Evolutionary conservation across 2,329 filamentous ascomycete genomes (phyloP), one percentile per base, ranked within the genome.

Genomic region (Cadophora malorum): DNA sequence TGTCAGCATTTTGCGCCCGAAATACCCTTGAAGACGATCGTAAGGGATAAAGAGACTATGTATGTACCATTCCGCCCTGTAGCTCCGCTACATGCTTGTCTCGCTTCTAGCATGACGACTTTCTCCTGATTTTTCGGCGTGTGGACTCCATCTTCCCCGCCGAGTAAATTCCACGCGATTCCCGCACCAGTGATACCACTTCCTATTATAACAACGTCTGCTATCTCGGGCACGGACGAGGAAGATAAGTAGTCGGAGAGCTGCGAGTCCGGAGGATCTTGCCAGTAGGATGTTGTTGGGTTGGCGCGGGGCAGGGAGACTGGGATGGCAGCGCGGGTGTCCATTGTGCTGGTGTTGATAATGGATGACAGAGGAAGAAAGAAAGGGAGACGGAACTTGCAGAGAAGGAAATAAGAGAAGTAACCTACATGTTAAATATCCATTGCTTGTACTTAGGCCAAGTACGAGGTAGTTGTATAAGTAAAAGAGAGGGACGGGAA

Each of bases 101-200:
- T 74, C 0, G 78, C 78, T 64, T 80, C 79, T 4, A 80, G 70
- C 74, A 80, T 77, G 1, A 78, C 62, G 23, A 80, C 70, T 8
- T 35, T 56, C 31, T n/a, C 19, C n/a, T 41, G 8, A 9, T 38
- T 41, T 5, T 23, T 6, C 33, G n/a, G 35, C 35, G 35, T 14
- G 9, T 38, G 9, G n/a, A 19, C 5, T 6, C 4, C 23, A 12
- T 67, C 61, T 2, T 49, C 56, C 19, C 61, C 23, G 0, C 71
- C 28, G 7, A 79, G 67, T 6, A 80, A 68, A 47, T 71, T 69
- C 67, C 69, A 72, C 0, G 74, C 74, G 9, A 72, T 58, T 21
- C 60, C 55, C 3, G 72, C 68, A 23, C 74, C 74, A 1, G 68
- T 72, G 23, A 75, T 74, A 0, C 74, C 74, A 55, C 72, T 71